These are phyloP conservation scores for Termitomyces sp. DNA, from an alignment of 768 basidiomycete species.

Conservation along the genomic window DNA sequence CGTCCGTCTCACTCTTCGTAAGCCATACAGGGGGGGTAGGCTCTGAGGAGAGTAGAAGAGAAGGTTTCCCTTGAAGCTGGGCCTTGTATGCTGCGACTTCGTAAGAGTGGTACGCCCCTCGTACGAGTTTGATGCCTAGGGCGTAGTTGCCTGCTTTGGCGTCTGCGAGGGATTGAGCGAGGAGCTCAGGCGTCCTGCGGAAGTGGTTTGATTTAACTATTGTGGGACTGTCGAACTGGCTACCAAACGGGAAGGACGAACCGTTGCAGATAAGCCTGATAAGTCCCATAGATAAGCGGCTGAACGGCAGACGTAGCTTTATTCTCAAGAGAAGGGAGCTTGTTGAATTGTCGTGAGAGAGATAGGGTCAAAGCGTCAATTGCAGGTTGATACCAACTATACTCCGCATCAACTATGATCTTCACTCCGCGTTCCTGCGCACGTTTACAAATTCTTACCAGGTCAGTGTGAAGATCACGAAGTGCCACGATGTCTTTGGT, in stretches of 20 bases:
- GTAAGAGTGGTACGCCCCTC: constrained; percentile 86
- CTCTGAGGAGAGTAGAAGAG: constrained; percentile 54
- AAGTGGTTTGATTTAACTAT: neutral
- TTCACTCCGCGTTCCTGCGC: constrained; percentile 61
- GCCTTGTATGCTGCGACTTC: constrained; percentile 50
- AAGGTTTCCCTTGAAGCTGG: constrained; percentile 14
- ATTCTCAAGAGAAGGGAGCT: constrained; percentile 16
- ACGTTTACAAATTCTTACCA: constrained; percentile 57
- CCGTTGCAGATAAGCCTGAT: constrained; percentile 85
- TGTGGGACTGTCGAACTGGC: too few relatives aligned
- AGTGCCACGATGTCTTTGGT: constrained; percentile 56
- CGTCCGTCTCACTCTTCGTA: constrained; percentile 68
- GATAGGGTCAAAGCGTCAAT: constrained; percentile 75
- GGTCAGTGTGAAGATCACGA: constrained; percentile 52
- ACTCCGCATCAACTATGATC: constrained; percentile 82
- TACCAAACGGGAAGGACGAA: constrained; percentile 19
- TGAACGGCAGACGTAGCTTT: constrained; percentile 23
- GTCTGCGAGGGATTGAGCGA: constrained; percentile 58
- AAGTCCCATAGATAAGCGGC: constrained; percentile 80
- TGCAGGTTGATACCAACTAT: constrained; percentile 77
- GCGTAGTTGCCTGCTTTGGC: constrained; percentile 64
- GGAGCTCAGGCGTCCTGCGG: constrained; percentile 60
- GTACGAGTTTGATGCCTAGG: constrained; percentile 87
- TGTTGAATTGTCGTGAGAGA: constrained; percentile 77
- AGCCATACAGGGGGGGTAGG: constrained; percentile 61